Evolutionary conservation across 2,329 filamentous ascomycete species (phyloP), one percentile per base, ranked within the genome.

Genomic region (Neofusicoccum laricinum): DNA sequence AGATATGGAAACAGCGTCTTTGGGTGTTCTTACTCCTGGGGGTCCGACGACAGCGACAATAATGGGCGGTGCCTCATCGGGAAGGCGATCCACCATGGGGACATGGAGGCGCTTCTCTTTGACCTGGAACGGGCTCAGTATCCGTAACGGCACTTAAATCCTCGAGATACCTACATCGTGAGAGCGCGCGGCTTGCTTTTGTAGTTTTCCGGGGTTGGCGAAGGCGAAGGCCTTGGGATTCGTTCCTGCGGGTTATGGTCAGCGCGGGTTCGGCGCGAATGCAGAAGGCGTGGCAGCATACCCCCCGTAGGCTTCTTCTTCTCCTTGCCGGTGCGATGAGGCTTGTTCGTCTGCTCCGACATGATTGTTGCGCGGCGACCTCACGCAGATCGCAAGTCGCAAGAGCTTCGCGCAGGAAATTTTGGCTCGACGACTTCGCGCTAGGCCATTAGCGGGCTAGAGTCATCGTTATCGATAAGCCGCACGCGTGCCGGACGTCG

Each of bases 31-130:
- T 77, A 93, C 94, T 66, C 95, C 95, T 1, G 95, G 92, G 64
- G 95, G 95, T 62, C 95, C 96, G 74, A 98, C 93, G 66, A 99
- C 93, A 66, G 92, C 88, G 71, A 98, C 94, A 64, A 99, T 88
- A 66, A 96, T 88, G 65, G 95, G 95, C 30, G 95, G 93, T 15
- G 95, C 91, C 81, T 98, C 95, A 78, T 98, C 94, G 69, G 95
- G 94, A 32, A 98, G 84, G 70, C 96, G 89, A 82, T 99, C 95
- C 80, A 98, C 91, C 76, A 97, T 90, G 49, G 95, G 95, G 17
- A 99, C 95, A 84, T 99, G 96, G 43, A 98, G 85, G 66, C 94
- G 88, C 80, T 96, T 97, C 80, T 99, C 96, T 84, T 92, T 95
- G 78, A 97, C 88, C 90, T 93, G 73, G 12, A 14, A 46, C 6